Base-by-base conservation (phyloP, 257 asterid species). In the Solanum lycopersicoides region DNA sequence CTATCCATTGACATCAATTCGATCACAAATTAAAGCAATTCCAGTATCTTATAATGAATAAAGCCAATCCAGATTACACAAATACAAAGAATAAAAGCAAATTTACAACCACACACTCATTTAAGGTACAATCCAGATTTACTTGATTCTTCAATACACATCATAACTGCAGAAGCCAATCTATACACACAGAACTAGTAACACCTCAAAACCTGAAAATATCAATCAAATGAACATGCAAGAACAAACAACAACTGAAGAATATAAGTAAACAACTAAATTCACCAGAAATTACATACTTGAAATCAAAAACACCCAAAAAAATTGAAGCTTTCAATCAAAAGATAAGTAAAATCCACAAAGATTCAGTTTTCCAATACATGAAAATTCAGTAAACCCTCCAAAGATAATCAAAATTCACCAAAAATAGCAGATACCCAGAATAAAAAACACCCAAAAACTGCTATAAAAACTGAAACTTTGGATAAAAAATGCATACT, bases 211-310 rank as follows among this genome's bases (percentile, higher is more conserved):
- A 71, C 66, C 50, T 85, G 74, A 88, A 88, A 66, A 86, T 84
- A 47, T 89, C 87, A 86, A 92, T 90, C 90, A 90, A 91, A 75
- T 73, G 83, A 86, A 86, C 88, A 89, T 83, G 47, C 87, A 88
- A 89, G 86, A 84, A 89, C 11, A 45, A 30, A 45, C 42, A 13
- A 42, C 21, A 79, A 77, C 84, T 15, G 65, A 77, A 25, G 28
- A 12, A 41, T 71, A 47, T 41, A 35, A 23, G 35, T 23, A 41
- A 7, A 73, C 50, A 77, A 44, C 50, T 25, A 23, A 79, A 77
- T 76, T 76, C 60, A 6, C 83, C 39, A 77, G 9, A 42, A 77
- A 44, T 15, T 45, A 77, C 83, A 15, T 23, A 44, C 25, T 25
- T 79, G 16, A 35, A 44, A 79, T 25, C 6, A 2, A 45, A 79